Evolutionary conservation across 192 early-diverging fungal genomes (phyloP), one percentile per base, ranked within the genome.

Genomic region (Linnemannia exigua): DNA sequence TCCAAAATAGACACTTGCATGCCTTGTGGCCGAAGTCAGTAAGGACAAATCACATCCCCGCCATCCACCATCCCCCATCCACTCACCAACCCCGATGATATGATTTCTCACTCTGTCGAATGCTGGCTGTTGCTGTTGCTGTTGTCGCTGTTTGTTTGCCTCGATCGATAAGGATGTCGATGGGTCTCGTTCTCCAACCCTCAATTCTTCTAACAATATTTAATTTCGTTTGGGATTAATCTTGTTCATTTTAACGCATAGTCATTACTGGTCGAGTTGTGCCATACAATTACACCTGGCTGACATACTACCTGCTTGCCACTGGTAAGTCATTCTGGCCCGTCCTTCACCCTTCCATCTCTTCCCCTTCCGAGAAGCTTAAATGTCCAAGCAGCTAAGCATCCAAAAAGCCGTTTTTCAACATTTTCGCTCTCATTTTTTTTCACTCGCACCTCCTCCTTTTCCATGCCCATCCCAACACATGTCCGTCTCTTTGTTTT

Each of bases 271-370:
- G 52, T 52, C 79, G 28, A 41, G 50, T 52, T 63, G 75, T 38
- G 25, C 46, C 44, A 15, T 86, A 77, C 33, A 70, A 79, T 31
- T 80, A 47, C 20, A 76, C 48, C 37, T 86, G 84, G 84, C 25
- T 86, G 31, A 76, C 74, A 6, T 86, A 86, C 71, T 86, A 86
- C 75, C 70, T 86, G 38, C 46, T 86, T 33, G 54, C 46, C 33
- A 25, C 76, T 63, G 61, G 84, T 86, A 80, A 86, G 84, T 79
- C 1, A n/a, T 48, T n/a, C 12, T 41, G 20, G 58, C 46, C 5
- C 37, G 35, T 44, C 61, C 25, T 61, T n/a, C 44, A 37, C 16
- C 2, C 6, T 52, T n/a, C 35, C 25, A 50, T 15, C 12, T 25
- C 28, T 9, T 61, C 58, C 52, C 52, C 19, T 33, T 15, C 58